phyloP scores from a whole-genome alignment of 352 stramenopile genomes.

The Pythium periplocum region DNA sequence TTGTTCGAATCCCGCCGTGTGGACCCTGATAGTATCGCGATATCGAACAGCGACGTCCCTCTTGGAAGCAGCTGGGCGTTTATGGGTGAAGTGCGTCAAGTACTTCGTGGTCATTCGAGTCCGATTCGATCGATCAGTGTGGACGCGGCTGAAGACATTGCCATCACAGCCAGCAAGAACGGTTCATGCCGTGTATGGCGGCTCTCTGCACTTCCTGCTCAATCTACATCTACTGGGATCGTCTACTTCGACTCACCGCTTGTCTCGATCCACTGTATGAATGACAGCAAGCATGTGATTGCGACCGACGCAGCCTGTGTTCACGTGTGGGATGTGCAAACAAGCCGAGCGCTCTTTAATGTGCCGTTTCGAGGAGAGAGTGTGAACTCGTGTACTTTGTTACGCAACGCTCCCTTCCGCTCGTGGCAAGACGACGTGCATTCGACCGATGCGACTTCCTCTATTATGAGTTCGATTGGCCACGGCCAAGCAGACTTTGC shows the following conservation, averaged over 20 bases:
- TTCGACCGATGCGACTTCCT: too few relatives aligned
- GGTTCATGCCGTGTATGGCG: constrained; percentile 68
- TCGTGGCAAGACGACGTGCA: constrained; percentile 12
- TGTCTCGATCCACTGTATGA: constrained; percentile 17
- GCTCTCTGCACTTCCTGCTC: constrained; percentile 38
- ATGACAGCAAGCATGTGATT: constrained; percentile 27
- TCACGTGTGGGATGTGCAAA: constrained; percentile 65
- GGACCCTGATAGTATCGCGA: too few relatives aligned
- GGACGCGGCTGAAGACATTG: constrained; percentile 51
- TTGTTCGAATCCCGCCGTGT: constrained; percentile 11
- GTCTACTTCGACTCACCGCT: constrained; percentile 26
- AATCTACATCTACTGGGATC: constrained; percentile 11
- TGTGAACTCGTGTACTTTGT: constrained; percentile 32
- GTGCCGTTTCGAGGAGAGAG: constrained; percentile 50
- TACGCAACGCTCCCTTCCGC: constrained; percentile 17
- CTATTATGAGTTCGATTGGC: too few relatives aligned
- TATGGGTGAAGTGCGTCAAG: constrained; percentile 40
- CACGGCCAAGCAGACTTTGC: constrained; percentile 39
- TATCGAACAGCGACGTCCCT: too few relatives aligned
- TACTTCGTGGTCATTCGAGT: constrained; percentile 63
- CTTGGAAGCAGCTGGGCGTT: constrained; percentile 18
- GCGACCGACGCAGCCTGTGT: constrained; percentile 39
- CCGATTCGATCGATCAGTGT: constrained; percentile 44
- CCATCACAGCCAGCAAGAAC: constrained; percentile 67
- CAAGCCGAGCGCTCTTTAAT: constrained; percentile 48